Base-by-base conservation (phyloP, 805 yeast species). In the Metschnikowia orientalis region DNA sequence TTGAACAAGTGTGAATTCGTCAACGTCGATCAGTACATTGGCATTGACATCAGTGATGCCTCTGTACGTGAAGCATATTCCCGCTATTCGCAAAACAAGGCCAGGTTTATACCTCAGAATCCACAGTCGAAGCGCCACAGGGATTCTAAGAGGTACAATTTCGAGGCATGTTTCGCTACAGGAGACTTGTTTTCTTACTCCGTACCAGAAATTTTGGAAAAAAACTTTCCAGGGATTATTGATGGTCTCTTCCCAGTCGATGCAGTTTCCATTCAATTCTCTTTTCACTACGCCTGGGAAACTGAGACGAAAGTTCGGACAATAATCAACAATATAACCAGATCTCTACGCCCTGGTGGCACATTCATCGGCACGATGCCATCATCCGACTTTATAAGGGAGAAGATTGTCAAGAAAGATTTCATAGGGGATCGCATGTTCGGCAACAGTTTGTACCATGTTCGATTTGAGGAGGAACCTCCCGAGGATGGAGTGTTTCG, bases 231-330 rank as follows among this genome's bases (percentile, higher is more conserved):
- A 1, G 81, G 82, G 1, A 65, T 65, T 21, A 58, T 65, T 19
- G 81, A 80, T 17, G 80, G 76, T 48, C 50, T 69, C 50, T 78
- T 86, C 44, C 95, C 95, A 1, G 86, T 89, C 38, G 96, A 92
- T 57, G 64, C 81, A 11, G 96, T 90, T 1, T 79, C 95, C 4
- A 75, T 84, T 59, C 98, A 92, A 56, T 92, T 92, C 59, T 85
- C 95, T 38, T 64, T 92, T 57, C 99, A 92, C 56, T 92, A 92
- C 63, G 95, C 97, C 0, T 92, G 88, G 62, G 92, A 84, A 47
- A 70, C 81, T 4, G 97, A 88, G 54, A 76, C 71, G 21, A 83
- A 85, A 40, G 89, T 88, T 1, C 73, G 87, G 43, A 74, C 70
- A 28, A 64, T 89, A 45, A 61, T 92, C 30, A 69, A 71, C 20